Percentiles rank a stretch among this genome's conserved stretches.
Evolutionary conservation across 2,329 filamentous ascomycete species (phyloP).

Genomic region (Pseudogymnoascus sp.): DNA sequence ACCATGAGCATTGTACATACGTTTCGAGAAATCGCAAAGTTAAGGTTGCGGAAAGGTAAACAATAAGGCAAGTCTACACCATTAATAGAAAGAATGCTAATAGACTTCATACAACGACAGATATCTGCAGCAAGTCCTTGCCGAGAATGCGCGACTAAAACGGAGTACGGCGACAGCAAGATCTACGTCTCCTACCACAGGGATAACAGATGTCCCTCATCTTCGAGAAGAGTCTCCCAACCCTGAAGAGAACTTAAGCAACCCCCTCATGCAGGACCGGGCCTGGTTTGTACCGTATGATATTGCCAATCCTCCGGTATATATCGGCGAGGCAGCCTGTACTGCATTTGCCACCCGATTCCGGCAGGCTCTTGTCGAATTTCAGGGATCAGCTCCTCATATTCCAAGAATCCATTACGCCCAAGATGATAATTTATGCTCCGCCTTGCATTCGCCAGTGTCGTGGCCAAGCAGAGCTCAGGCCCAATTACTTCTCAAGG

Average conservation of each 20-base stretch:
- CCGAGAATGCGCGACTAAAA: constrained; percentile 5
- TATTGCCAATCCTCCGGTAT: constrained; percentile 28
- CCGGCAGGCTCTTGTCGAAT: constrained; percentile 27
- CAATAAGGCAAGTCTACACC: not conserved
- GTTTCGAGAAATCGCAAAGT: not conserved
- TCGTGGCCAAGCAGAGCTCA: constrained; percentile 35
- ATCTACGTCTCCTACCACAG: not conserved
- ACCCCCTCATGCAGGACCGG: constrained; percentile 30
- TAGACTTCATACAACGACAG: constrained; percentile 3
- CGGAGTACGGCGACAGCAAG: constrained; percentile 24
- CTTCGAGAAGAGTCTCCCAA: constrained; percentile 27
- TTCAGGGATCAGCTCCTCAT: constrained; percentile 22
- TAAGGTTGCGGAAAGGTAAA: not conserved
- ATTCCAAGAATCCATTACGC: constrained; percentile 30
- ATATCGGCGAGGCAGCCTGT: constrained; percentile 32
- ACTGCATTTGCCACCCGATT: constrained; percentile 33
- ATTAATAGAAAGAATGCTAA: not conserved
- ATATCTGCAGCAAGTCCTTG: constrained; percentile 7
- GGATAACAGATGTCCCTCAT: constrained; percentile 3
- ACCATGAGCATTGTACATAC: constrained; percentile 12
- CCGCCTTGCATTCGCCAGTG: constrained; percentile 26
- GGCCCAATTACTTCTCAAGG: constrained; percentile 33
- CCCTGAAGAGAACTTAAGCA: constrained; percentile 26
- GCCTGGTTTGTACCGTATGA: constrained; percentile 32
- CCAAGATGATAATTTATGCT: constrained; percentile 9